These are phyloP conservation scores for Malassezia arunalokei DNA, from an alignment of 1,284 basidiomycete species.

Conservation along the genomic window DNA sequence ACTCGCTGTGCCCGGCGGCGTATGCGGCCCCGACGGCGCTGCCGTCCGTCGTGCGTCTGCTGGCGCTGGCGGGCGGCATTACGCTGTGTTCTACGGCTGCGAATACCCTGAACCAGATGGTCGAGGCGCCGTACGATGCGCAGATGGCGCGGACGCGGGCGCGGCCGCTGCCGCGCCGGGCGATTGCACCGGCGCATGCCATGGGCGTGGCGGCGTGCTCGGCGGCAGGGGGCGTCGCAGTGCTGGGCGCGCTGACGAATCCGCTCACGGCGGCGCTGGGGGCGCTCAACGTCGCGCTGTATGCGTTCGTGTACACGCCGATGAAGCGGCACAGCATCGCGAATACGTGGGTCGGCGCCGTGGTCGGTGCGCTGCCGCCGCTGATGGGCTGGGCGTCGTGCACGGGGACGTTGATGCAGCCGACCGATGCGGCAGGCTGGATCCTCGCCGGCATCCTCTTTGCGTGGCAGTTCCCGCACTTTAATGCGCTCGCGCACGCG, in stretches of 20 bases:
- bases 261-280: conserved; percentile 76
- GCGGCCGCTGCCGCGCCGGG: conserved; percentile 73
- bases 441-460: conserved; percentile 53
- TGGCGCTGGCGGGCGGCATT: conserved; percentile 78
- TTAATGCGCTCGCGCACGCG: conserved; percentile 82
- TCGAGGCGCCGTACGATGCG: conserved; percentile 89
- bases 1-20: conserved; percentile 61
- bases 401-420: conserved; percentile 64
- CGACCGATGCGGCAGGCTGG: conserved; percentile 45
- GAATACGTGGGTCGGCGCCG: conserved; percentile 89
- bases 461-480: conserved; percentile 98
- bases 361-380: conserved; percentile 85
- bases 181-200: conserved; percentile 73
- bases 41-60: conserved; percentile 49
- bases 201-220: conserved; percentile 63
- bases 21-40: conserved; percentile 20
- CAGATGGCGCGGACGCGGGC: conserved; percentile 86
- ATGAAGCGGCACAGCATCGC: conserved; percentile 76
- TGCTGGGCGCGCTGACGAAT: conserved; percentile 76
- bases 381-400: conserved; percentile 97
- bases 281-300: conserved; percentile 71
- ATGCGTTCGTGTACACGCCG: conserved; percentile 83
- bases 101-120: conserved; percentile 85
- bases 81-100: conserved; percentile 82
- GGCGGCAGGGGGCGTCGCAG: conserved; percentile 62